Evolutionary conservation across 371 early-diverging fungal genomes (phyloP).

Genomic region (Apophysomyces trapeziformis): DNA sequence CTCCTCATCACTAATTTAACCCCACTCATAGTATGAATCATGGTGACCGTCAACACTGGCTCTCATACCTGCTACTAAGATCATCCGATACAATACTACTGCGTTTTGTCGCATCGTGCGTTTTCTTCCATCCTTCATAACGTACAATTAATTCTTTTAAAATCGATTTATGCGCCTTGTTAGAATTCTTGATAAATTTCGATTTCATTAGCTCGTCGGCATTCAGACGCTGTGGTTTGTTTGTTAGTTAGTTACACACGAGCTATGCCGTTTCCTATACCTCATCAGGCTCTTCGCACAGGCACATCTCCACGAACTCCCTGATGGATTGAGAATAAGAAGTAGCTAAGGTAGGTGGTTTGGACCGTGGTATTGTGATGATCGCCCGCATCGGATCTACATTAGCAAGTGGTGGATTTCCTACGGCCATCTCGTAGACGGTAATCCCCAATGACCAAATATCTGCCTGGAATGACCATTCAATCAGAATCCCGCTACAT

Average conservation of each 20-base stretch:
- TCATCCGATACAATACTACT: constrained; percentile 47
- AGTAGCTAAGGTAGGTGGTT: constrained; percentile 77
- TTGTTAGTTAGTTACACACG: background rate
- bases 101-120: constrained; percentile 45
- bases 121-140: constrained; percentile 58
- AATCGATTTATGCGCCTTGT: constrained; percentile 46
- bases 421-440: constrained; percentile 93
- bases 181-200: constrained; percentile 58
- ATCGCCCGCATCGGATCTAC: constrained; percentile 92
- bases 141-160: constrained; percentile 54
- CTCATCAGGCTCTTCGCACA: constrained; percentile 87
- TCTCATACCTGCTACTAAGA: constrained; percentile 43
- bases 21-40: background rate
- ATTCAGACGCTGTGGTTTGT: constrained; percentile 50
- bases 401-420: constrained; percentile 93
- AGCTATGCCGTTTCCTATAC: constrained; percentile 29
- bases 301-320: constrained; percentile 89
- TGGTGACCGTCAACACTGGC: background rate
- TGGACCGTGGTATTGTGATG: constrained; percentile 79
- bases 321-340: constrained; percentile 76
- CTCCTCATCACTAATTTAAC: constrained; percentile 24
- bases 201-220: constrained; percentile 64
- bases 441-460: constrained; percentile 97
- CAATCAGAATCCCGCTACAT: background rate
- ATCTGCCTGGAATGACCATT: constrained; percentile 59